A percentile compares a stretch with the other conserved stretches of the same genome.
Evolutionary conservation across 768 basidiomycete species (phyloP).

Genomic region (Lentinula raphanica): DNA sequence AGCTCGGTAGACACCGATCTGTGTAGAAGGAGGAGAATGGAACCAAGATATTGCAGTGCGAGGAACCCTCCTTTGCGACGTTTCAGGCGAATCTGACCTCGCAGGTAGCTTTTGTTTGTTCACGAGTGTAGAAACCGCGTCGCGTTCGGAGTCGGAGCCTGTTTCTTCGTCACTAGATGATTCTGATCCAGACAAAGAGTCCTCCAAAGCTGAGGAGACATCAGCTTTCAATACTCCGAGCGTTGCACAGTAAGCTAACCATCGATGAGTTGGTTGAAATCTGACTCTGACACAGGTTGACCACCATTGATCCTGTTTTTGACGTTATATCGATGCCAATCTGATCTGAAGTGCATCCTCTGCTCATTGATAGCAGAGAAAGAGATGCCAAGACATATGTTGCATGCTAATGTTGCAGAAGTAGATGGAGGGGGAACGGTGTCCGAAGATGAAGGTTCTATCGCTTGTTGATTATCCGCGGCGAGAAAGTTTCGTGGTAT

Average conservation of each 20-base stretch:
- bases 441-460: constrained; percentile 26
- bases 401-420: constrained; percentile 54
- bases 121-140: constrained; percentile 65
- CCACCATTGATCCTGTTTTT: constrained; percentile 70
- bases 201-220: constrained; percentile 54
- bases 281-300: constrained; percentile 56
- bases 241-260: constrained; percentile 41
- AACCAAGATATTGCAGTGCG: constrained; percentile 85
- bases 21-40: constrained; percentile 79
- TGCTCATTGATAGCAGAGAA: constrained; percentile 81
- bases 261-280: constrained; percentile 76
- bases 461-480: constrained; percentile 26
- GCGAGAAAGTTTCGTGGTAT: constrained; percentile 56
- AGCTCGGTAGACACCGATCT: constrained; percentile 82
- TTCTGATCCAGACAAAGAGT: constrained; percentile 89
- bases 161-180: constrained; percentile 52
- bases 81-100: constrained; percentile 43
- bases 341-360: constrained; percentile 81
- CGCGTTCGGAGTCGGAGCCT: constrained; percentile 49
- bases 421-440: constrained; percentile 24
- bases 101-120: constrained; percentile 47
- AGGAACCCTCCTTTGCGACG: constrained; percentile 24
- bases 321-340: constrained; percentile 99
- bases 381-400: constrained; percentile 60
- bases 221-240: background rate